A percentile compares a stretch with the other conserved stretches of the same genome.
These are phyloP conservation scores for Zopfia rhizophila DNA, from an alignment of 2,329 filamentous ascomycete species.

Conservation along the genomic window DNA sequence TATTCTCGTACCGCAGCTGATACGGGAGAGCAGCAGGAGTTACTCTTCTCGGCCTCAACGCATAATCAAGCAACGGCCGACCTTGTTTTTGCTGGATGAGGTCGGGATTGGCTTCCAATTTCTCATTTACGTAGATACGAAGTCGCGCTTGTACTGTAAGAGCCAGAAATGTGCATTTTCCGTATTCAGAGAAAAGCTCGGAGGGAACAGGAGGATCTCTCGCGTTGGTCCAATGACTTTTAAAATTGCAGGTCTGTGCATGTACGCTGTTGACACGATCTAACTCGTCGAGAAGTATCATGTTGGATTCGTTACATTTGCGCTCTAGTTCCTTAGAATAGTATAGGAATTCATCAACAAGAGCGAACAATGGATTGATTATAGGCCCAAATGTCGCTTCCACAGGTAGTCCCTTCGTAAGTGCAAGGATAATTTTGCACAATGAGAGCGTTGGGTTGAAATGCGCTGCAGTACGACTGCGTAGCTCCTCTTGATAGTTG, in stretches of 20 bases:
- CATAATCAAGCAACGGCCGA: constrained; percentile 26
- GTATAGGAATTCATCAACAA: constrained; percentile 22
- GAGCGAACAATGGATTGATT: background rate
- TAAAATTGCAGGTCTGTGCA: background rate
- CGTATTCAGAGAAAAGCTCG: constrained; percentile 7
- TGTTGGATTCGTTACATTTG: background rate
- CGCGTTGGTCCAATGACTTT: constrained; percentile 23
- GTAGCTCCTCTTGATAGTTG: constrained; percentile 12
- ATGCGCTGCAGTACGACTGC: background rate
- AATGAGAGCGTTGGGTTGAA: constrained; percentile 16
- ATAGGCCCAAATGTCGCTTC: too few relatives aligned
- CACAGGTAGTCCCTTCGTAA: constrained; percentile 16
- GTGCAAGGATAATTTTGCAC: constrained; percentile 11
- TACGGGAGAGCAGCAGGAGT: constrained; percentile 15
- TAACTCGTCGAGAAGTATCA: constrained; percentile 18
- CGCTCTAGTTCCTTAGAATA: constrained; percentile 20
- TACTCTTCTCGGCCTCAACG: constrained; percentile 13
- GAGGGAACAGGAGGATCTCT: background rate
- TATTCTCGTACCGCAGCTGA: constrained; percentile 16
- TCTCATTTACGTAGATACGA: constrained; percentile 20
- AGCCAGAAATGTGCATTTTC: constrained; percentile 19
- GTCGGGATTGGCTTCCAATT: constrained; percentile 14
- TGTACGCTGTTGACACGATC: constrained; percentile 21
- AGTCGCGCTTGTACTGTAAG: constrained; percentile 19
- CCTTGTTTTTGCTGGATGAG: constrained; percentile 5